Conservation (phyloP, 805 yeast genomes). For the Tetrapisispora nanseiensis region DNA sequence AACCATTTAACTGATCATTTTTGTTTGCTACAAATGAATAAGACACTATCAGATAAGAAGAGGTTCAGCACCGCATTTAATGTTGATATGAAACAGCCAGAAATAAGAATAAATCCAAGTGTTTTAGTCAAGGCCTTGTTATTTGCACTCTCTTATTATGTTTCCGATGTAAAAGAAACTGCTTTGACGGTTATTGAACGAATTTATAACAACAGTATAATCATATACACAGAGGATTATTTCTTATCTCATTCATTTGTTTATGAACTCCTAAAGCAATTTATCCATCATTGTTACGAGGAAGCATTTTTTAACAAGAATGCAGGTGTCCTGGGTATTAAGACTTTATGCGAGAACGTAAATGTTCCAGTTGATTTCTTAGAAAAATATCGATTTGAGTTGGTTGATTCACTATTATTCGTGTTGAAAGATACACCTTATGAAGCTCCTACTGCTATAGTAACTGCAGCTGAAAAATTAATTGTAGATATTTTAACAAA, state of each 20-base stretch:
- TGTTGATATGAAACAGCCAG: conserved; percentile 73
- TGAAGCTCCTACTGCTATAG: conserved; percentile 75
- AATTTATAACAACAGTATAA: conserved; percentile 50
- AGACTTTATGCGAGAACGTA: conserved; percentile 59
- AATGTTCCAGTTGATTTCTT: conserved; percentile 66
- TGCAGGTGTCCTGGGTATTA: conserved; percentile 82
- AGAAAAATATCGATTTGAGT: conserved; percentile 67
- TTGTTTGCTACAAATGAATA: conserved; percentile 66
- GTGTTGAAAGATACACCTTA: conserved; percentile 83
- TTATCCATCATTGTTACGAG: conserved; percentile 86
- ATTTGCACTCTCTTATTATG: conserved; percentile 71
- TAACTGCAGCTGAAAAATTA: conserved; percentile 59
- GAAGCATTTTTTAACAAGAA: conserved; percentile 77
- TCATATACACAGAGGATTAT: conserved; percentile 60
- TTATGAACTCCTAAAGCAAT: conserved; percentile 64
- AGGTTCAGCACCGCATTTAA: conserved; percentile 62
- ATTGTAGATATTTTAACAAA: conserved; percentile 52
- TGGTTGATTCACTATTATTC: conserved; percentile 78
- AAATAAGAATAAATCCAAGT: conserved; percentile 55
- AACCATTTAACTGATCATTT: conserved; percentile 68
- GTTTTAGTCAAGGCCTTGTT: conserved; percentile 66
- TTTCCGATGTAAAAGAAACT: conserved; percentile 55
- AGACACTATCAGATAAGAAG: conserved; percentile 57
- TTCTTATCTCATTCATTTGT: conserved; percentile 67
- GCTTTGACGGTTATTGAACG: conserved; percentile 59